Evolutionary conservation across 495 filamentous ascomycete genomes (phyloP), one percentile per base, ranked within the genome.

Genomic region (Aspergillus taichungensis): DNA sequence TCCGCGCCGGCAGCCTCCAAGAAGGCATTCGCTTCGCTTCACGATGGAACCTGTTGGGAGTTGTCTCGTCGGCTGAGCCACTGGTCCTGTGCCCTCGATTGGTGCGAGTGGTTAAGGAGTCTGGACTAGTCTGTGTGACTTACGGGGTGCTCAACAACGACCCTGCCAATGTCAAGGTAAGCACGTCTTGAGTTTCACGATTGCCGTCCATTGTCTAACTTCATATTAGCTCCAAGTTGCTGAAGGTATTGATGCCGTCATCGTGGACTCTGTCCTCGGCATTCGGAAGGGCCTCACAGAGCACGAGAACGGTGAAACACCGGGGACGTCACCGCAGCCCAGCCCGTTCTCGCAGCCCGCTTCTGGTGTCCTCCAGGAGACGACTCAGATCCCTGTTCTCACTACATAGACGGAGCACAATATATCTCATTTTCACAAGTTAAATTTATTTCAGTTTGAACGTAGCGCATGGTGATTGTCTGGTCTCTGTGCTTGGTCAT

Each of bases 181-280:
- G 81, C 70, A 18, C 29, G 28, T 24, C 33, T 12, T 29, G 27
- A 1, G 28, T 29, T 35, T 11, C 13, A 9, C 36, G 8, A 37
- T 42, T 27, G 30, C 7, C 1, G 36, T 31, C 18, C 30, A 11
- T 11, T 40, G 9, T 6, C 28, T 54, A 36, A 56, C 34, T 42
- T 30, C 43, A 52, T 30, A 28, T 46, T 56, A 89, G 84, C 69
- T 83, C 48, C 92, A 98, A 82, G 89, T 94, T 11, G 82, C 88
- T 14, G 87, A 95, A 62, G 92, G 92, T 37, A 94, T 98, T 41
- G 91, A 97, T 64, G 91, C 91, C 6, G 89, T 97, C 18, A 97
- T 97, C 57, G 92, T 96, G 33, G 91, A 97, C 57, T 88, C 78
- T 34, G 91, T 97, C 8, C 72, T 96, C 10, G 82, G 83, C 13